Base-by-base conservation (phyloP, 2,329 filamentous ascomycete species). In the Fusarium graminum region DNA sequence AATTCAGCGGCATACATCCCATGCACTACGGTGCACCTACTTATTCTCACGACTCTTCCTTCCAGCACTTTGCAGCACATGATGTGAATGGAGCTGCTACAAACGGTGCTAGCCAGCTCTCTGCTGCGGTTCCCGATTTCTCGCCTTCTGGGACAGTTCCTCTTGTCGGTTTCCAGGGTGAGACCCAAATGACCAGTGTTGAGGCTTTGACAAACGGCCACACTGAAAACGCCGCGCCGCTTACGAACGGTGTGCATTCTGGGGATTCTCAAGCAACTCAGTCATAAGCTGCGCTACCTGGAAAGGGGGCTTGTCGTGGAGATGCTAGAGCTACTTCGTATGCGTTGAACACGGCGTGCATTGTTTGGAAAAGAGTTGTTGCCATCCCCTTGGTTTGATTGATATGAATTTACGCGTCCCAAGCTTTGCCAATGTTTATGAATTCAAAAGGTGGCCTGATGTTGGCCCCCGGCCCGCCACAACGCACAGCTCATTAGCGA, bases 121-220 rank as follows among this genome's bases (percentile, higher is more conserved):
- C 78, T 17, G 78, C 78, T 14, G 73, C 77, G 47, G 79, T 80
- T 6, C 78, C 79, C 1, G 78, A 79, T 63, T 80, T 80, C 65
- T 76, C 78, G 13, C 79, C 79, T 26, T 75, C 76, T 7, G 77
- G 73, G 19, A 60, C 52, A 11, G 43, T 67, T 26, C 65, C 63
- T 34, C 30, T 69, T 6, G 40, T 54, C 50, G 68, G 62, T 13
- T 30, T 63, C 16, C 49, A 60, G 19, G 53, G 59, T n/a, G 61
- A 66, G 34, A 44, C 38, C 26, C 65, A 61, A 39, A 14, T 45
- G 14, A 43, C 52, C 53, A 63, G 60, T 32, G 39, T 51, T 26
- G 62, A 60, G 19, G 60, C 47, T 45, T 44, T 63, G 14, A 44
- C 65, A 19, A 74, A 75, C 40, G 70, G 73, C 22, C 65, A 70